Evolutionary conservation across 768 basidiomycete genomes (phyloP).

Genomic region (Glaciozyma antarctica): DNA sequence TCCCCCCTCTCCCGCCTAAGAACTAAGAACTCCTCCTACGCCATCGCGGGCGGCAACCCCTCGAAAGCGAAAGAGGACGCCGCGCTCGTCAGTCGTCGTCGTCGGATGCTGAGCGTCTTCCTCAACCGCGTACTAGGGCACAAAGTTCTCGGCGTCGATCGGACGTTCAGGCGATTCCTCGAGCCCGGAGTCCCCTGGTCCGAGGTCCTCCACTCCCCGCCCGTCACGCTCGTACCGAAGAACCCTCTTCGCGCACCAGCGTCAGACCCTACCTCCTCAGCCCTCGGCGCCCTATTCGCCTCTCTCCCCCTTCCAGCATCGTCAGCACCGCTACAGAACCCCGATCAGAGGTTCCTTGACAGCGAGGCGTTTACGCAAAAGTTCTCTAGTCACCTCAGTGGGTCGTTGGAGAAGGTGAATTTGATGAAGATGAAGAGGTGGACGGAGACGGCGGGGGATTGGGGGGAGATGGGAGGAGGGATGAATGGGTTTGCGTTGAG

Average conservation of each 20-base stretch:
- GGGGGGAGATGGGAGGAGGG: constrained; percentile 34
- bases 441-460: constrained; percentile 55
- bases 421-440: constrained; percentile 84
- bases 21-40: constrained; percentile 97
- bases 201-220: constrained; percentile 87
- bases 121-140: constrained; percentile 79
- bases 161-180: constrained; percentile 90
- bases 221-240: constrained; percentile 82
- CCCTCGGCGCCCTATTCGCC: constrained; percentile 53
- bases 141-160: constrained; percentile 90
- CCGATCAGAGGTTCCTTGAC: constrained; percentile 91
- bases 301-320: constrained; percentile 75
- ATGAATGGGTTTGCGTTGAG: constrained; percentile 44
- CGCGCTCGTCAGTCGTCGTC: constrained; percentile 78
- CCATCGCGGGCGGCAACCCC: constrained; percentile 66
- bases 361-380: constrained; percentile 93
- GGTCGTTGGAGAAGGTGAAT: constrained; percentile 94
- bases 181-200: constrained; percentile 94
- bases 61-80: constrained; percentile 89
- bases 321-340: constrained; percentile 72
- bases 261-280: constrained; percentile 79
- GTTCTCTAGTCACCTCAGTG: constrained; percentile 81
- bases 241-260: constrained; percentile 92
- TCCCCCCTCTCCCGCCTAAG: constrained; percentile 96
- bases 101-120: constrained; percentile 91